Base-by-base conservation (phyloP, 176 grass and related monocot species). In the Zoysia pacifica region DNA sequence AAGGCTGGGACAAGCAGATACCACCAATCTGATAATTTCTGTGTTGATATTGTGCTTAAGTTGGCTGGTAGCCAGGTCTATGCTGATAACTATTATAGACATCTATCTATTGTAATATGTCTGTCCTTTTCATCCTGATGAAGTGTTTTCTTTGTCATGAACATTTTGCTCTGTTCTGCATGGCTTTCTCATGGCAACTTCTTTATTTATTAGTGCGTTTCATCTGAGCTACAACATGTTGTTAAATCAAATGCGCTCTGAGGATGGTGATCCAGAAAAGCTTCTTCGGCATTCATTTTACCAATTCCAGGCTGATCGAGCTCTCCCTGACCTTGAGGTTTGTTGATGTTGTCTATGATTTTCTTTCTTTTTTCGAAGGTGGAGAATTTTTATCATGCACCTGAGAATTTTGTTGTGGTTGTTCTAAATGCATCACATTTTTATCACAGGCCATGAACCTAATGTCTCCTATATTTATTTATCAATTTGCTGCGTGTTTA, bases 161-260 rank as follows among this genome's bases (percentile, higher is more conserved):
- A 47, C 7, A 42, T 46, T 47, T 47, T 79, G 2, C 75, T 46
- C 5, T 38, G 6, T 56, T 19, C 18, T 71, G 11, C 5, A 12
- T 70, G 45, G 6, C 9, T 47, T 64, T 75, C 5, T 81, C 65
- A 48, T 70, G 40, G 64, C 67, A 71, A 48, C 41, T 3, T n/a
- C 71, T 37, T 16, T 89, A 47, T 85, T 89, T 51, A 39, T 72
- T 83, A 97, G 91, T 81, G 95, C 95, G 15, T 98, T 98, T 61
- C 92, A 98, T 87, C 65, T 97, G 75, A 97, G 92, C 85, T 97
- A 97, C 86, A 97, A 94, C 56, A 97, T 97, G 95, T 72, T 98
- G 54, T 83, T 98, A 78, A 98, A 98, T 87, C 95, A 98, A 93
- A 88, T 94, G 78, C 85, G 92, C 58, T 89, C 85, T 70, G 95